Conservation (phyloP, 805 yeast species). For the Lipomyces spencermartinsiae region DNA sequence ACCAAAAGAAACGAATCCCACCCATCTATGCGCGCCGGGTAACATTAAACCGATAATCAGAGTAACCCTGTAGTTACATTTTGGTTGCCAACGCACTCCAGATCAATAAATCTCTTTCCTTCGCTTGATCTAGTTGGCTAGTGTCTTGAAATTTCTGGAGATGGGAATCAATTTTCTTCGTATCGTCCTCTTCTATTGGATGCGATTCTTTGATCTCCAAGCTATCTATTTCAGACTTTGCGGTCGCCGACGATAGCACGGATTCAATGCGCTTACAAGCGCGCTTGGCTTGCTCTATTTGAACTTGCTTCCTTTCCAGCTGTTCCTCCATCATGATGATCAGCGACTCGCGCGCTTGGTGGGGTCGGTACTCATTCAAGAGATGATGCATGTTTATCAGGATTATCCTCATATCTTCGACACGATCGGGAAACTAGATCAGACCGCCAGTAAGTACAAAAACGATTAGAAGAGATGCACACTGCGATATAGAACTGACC, state of each 20-base stretch:
- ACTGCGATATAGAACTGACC: not conserved
- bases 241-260: conserved; percentile 43
- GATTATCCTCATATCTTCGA: conserved; percentile 79
- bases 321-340: conserved; percentile 75
- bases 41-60: no score
- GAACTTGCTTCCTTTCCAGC: conserved; percentile 64
- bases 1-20: no score
- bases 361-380: conserved; percentile 90
- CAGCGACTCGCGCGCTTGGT: conserved; percentile 89
- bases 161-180: not conserved
- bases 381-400: conserved; percentile 90
- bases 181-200: no score
- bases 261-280: conserved; percentile 52
- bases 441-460: not conserved
- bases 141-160: not conserved
- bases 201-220: not conserved
- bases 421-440: conserved; percentile 57
- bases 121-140: not conserved
- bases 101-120: not conserved
- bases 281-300: conserved; percentile 55
- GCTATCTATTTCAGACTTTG: not conserved
- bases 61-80: not conserved
- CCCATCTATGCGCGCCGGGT: no score
- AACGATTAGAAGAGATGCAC: conserved; percentile 43
- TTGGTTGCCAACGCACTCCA: conserved; percentile 4